Evolutionary conservation across 2,329 filamentous ascomycete species (phyloP).

Genomic region (Atkinsonella texensis): DNA sequence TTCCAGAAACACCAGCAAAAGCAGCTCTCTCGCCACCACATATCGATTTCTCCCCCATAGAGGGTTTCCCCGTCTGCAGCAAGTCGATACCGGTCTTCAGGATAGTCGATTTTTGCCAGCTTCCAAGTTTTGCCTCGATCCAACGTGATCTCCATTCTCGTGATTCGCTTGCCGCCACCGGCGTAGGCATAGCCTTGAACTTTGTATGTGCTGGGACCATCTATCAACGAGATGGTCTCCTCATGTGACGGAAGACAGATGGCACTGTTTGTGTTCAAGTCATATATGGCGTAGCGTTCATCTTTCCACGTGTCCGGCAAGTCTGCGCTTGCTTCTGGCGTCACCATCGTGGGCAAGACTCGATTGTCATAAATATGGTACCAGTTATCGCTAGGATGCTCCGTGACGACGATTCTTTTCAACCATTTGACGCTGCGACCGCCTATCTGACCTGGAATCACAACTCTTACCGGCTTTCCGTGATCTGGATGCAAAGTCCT

Average conservation of each 20-base stretch:
- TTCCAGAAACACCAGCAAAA: constrained; percentile 96
- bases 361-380: constrained; percentile 93
- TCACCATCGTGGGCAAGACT: constrained; percentile 76
- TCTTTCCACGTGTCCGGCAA: constrained; percentile 73
- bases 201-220: constrained; percentile 43
- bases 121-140: constrained; percentile 74
- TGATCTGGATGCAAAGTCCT: constrained; percentile 71
- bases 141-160: constrained; percentile 69
- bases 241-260: constrained; percentile 70
- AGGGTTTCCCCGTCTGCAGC: constrained; percentile 47
- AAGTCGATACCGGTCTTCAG: constrained; percentile 70
- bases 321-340: constrained; percentile 66
- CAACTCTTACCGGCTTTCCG: constrained; percentile 67
- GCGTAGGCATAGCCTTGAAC: constrained; percentile 77
- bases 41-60: constrained; percentile 66
- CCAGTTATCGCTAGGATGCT: constrained; percentile 78
- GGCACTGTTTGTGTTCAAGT: constrained; percentile 78
- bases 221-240: constrained; percentile 45
- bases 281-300: constrained; percentile 86
- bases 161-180: constrained; percentile 74
- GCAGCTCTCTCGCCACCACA: constrained; percentile 67
- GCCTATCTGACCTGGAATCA: constrained; percentile 86
- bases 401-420: constrained; percentile 66
- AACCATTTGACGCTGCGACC: constrained; percentile 91
- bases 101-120: constrained; percentile 66